Base-by-base conservation (phyloP, 768 basidiomycete species). In the Trametes coccinea region DNA sequence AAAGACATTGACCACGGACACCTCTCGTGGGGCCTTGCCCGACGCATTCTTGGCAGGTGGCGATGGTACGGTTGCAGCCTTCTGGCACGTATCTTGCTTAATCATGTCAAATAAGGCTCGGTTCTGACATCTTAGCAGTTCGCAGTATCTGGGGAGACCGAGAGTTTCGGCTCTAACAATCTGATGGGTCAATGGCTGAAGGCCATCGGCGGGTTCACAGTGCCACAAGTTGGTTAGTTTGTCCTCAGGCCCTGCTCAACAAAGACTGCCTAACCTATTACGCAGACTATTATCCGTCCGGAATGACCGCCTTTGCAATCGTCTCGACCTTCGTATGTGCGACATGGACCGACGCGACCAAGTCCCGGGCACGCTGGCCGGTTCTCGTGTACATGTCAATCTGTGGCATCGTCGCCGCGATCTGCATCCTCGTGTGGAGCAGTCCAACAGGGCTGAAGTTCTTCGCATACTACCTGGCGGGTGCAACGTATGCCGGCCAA, bases 151-250 rank as follows among this genome's bases (percentile, higher is more conserved):
- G 87, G 86, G 2, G 86, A 88, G 70, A 83, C 84, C 0, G 87
- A 88, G 67, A 83, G 83, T 65, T 84, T 89, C 56, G 85, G 86
- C 4, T 84, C 84, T 17, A 89, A 88, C 67, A 88, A 87, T 73
- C 72, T 88, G 41, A 89, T 88, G 88, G 85, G 86, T 9, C 87
- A 87, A 69, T 88, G 85, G 83, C 75, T 88, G 45, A 84, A 84
- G 66, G 79, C 83, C 11, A 78, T 83, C 13, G 82, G 84, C 8
- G 83, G 82, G 5, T 88, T 83, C 67, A 81, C 84, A 10, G 81
- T 88, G 3, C 83, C 86, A 63, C 84, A 88, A 69, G 82, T 82
- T 5, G 83, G 84, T 83, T 10, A 30, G 72, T 70, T 27, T 45
- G 47, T 27, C 51, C 6, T 14, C n/a, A n/a, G n/a, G n/a, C n/a